Percentiles rank a stretch among this genome's conserved stretches.
These are phyloP conservation scores for Cercospora sp. DNA, from an alignment of 2,329 filamentous ascomycete genomes.

Conservation along the genomic window DNA sequence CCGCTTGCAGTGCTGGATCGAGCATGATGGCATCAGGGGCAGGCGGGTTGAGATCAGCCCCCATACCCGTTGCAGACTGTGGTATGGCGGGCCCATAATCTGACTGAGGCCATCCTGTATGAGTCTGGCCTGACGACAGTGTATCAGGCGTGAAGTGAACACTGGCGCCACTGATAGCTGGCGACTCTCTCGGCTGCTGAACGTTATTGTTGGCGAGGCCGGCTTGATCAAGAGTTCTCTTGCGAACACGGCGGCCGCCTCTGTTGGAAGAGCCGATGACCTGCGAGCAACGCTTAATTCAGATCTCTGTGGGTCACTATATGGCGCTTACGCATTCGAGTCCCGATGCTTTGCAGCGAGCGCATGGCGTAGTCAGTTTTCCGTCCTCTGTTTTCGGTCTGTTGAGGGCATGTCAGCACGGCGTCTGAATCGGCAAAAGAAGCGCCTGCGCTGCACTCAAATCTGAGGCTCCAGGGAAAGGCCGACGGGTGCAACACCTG, in stretches of 20 bases:
- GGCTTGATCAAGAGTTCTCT: constrained; percentile 44
- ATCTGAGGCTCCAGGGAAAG: background rate
- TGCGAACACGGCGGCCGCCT: constrained; percentile 59
- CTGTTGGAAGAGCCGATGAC: constrained; percentile 53
- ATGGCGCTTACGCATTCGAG: constrained; percentile 53
- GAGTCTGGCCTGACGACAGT: constrained; percentile 8
- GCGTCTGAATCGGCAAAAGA: constrained; percentile 7
- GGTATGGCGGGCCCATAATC: constrained; percentile 8
- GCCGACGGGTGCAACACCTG: background rate
- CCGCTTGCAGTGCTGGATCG: constrained; percentile 36
- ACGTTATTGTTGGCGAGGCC: constrained; percentile 35
- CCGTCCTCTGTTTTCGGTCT: constrained; percentile 48
- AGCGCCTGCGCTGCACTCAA: background rate
- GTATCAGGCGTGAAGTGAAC: constrained; percentile 27
- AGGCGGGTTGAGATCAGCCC: constrained; percentile 23
- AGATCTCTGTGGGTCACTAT: background rate
- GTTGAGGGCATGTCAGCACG: constrained; percentile 26
- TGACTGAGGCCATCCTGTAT: constrained; percentile 13
- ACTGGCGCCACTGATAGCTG: constrained; percentile 33
- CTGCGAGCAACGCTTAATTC: constrained; percentile 1
- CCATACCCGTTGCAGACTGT: constrained; percentile 13
- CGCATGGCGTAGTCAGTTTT: constrained; percentile 55
- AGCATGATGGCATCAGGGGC: constrained; percentile 31
- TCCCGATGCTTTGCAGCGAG: constrained; percentile 58
- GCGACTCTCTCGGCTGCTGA: constrained; percentile 13